Percentiles rank a stretch among this genome's conserved stretches.
These are phyloP conservation scores for Tolypocladium nubicola DNA, from an alignment of 2,329 filamentous ascomycete genomes.

Conservation along the genomic window DNA sequence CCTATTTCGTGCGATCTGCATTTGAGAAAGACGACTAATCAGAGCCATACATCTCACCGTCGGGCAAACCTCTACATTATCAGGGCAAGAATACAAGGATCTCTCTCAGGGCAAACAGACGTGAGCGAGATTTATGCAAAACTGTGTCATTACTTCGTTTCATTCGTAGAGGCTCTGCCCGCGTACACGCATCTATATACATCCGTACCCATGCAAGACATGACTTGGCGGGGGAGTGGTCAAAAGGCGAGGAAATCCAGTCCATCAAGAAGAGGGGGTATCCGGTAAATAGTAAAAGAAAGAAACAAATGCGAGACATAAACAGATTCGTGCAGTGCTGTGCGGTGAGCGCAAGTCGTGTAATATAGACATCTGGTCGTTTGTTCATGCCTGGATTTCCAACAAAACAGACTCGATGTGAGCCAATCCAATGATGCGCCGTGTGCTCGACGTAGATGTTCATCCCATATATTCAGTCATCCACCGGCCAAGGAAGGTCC, in stretches of 20 bases:
- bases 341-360: background rate
- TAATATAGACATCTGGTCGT: background rate
- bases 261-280: background rate
- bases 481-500: constrained; percentile 39
- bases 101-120: background rate
- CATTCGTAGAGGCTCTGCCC: background rate
- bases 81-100: too few relatives aligned
- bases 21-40: background rate
- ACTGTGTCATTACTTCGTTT: background rate
- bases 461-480: constrained; percentile 13
- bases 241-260: background rate
- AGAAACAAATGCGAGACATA: background rate
- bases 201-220: background rate
- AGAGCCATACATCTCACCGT: background rate
- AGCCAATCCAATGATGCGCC: background rate
- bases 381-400: background rate
- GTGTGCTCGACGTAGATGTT: background rate
- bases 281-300: background rate
- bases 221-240: background rate
- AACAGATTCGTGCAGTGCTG: too few relatives aligned
- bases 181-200: background rate
- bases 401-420: background rate
- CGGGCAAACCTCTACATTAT: background rate
- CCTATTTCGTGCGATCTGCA: background rate
- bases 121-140: background rate